Conservation (phyloP, 208 protist species). For the Leishmania arabica region DNA sequence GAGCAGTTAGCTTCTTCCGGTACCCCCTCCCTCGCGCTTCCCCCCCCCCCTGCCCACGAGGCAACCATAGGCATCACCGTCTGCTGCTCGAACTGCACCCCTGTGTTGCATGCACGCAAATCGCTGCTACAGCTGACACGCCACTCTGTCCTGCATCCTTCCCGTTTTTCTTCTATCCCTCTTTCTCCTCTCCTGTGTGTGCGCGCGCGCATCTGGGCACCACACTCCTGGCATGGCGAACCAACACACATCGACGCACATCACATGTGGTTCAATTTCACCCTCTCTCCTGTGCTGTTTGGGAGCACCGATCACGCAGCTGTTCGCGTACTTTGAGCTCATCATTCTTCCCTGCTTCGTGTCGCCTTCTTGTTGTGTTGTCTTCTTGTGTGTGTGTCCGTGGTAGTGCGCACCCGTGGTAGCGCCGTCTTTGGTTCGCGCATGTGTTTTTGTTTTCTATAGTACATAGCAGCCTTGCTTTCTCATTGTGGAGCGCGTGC, state of each 20-base stretch:
- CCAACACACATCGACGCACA: neutral
- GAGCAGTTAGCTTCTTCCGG: neutral
- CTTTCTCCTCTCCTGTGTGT: neutral
- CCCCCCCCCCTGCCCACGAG: neutral
- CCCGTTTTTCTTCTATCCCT: neutral
- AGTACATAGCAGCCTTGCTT: neutral
- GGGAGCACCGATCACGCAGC: too few species aligned
- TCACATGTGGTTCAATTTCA: neutral
- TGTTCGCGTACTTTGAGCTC: too few species aligned
- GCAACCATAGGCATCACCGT: neutral
- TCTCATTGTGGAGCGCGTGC: neutral
- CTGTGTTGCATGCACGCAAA: too few species aligned
- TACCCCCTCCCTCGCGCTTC: neutral
- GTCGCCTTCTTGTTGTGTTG: neutral
- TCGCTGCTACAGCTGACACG: neutral
- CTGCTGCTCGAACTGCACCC: neutral
- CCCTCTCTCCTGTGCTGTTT: neutral
- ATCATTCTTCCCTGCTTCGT: neutral
- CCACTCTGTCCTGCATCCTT: neutral
- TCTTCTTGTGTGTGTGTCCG: neutral
- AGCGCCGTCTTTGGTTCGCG: neutral
- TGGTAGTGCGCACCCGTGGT: neutral
- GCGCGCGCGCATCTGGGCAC: neutral
- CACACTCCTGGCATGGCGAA: neutral
- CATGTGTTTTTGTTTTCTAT: neutral